Evolutionary conservation across 1,139 yeast species (phyloP).

Genomic region (Maudiozyma humilis): DNA sequence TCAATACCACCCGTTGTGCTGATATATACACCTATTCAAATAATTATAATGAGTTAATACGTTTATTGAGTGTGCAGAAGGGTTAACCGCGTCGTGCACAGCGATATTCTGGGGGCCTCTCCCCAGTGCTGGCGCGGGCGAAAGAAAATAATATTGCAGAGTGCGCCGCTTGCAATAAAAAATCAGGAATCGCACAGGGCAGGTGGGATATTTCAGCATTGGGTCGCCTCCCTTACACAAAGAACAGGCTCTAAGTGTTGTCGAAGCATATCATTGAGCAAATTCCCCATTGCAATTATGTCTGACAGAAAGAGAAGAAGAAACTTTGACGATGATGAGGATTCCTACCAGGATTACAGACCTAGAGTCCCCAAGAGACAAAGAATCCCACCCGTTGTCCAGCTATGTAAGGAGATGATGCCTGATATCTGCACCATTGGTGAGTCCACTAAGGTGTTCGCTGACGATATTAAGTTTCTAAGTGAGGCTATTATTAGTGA

Average conservation of each 20-base stretch:
- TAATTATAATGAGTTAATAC: too few species aligned
- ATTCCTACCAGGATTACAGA: conserved; percentile 26
- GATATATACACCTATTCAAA: neutral
- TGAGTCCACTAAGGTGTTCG: conserved; percentile 50
- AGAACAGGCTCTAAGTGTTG: too few species aligned
- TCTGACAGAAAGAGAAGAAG: conserved; percentile 29
- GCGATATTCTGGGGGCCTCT: too few species aligned
- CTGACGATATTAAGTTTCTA: conserved; percentile 60
- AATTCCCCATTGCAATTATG: conserved; percentile 17
- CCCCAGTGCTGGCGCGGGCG: too few species aligned
- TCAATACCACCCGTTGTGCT: neutral
- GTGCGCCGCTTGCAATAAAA: too few species aligned
- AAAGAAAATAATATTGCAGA: too few species aligned
- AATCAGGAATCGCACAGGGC: too few species aligned
- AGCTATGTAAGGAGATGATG: conserved; percentile 36
- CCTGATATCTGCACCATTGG: conserved; percentile 59
- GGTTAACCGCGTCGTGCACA: too few species aligned
- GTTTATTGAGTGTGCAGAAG: too few species aligned
- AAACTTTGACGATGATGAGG: conserved; percentile 29
- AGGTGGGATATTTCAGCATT: too few species aligned
- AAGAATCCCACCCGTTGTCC: conserved; percentile 35
- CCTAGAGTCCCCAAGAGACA: conserved; percentile 31
- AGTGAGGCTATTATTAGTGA: conserved; percentile 61
- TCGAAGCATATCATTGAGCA: too few species aligned
- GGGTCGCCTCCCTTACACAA: too few species aligned